phyloP scores from a whole-genome alignment of 257 asterid genomes.

The Penstemon newberryi region DNA sequence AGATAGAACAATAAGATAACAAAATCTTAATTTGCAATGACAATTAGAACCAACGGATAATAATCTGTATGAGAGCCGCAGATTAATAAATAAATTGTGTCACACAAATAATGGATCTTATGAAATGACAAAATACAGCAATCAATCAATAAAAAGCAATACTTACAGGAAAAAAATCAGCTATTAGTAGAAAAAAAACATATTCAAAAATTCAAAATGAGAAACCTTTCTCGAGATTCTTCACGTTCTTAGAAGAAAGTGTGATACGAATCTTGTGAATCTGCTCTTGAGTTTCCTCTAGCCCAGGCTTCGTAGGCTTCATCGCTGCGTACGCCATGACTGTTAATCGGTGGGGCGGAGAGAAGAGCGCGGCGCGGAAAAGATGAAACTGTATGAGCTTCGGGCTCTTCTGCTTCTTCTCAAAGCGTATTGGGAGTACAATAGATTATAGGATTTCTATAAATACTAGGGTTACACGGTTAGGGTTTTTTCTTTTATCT shows the following conservation, averaged over 20 bases:
- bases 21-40: too few species aligned
- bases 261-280: conserved; percentile 62
- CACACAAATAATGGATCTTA: too few species aligned
- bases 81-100: too few species aligned
- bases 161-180: not conserved
- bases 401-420: not conserved
- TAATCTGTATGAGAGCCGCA: too few species aligned
- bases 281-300: conserved; percentile 49
- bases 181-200: not conserved
- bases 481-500: too few species aligned
- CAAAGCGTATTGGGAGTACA: not conserved
- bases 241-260: conserved; percentile 56
- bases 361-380: not conserved
- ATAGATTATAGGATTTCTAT: too few species aligned
- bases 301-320: conserved; percentile 57
- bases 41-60: too few species aligned
- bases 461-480: too few species aligned
- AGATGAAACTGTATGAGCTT: not conserved
- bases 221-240: conserved; percentile 65
- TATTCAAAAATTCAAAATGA: not conserved
- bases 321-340: conserved; percentile 57
- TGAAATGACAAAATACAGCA: not conserved
- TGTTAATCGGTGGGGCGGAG: not conserved
- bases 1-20: too few species aligned
- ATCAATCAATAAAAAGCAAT: not conserved